Conservation (phyloP, 345 rosid genomes). For the Fremontodendron californicum region DNA sequence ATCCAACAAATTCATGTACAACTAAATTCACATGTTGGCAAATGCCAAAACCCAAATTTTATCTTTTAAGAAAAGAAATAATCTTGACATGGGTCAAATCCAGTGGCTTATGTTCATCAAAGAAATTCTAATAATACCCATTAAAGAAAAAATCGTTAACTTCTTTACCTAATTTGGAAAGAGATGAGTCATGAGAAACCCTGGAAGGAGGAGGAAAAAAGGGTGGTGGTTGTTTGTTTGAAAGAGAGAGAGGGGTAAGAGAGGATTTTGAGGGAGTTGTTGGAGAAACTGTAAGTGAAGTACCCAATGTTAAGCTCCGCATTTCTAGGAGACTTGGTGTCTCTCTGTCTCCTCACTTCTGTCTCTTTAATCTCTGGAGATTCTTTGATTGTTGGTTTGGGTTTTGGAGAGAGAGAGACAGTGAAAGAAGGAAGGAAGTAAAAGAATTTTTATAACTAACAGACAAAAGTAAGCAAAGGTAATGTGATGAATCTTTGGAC, state of each 20-base stretch:
- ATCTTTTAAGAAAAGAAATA: not conserved
- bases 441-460: not conserved
- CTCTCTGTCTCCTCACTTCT: not conserved
- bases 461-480: not conserved
- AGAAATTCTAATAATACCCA: not conserved
- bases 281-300: conserved; percentile 42
- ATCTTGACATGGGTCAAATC: not conserved
- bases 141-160: not conserved
- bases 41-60: not conserved
- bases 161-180: conserved; percentile 41
- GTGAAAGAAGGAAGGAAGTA: not conserved
- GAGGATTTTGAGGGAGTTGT: conserved; percentile 16
- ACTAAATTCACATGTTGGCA: not conserved
- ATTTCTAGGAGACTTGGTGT: conserved; percentile 32
- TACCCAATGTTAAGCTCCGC: conserved; percentile 69
- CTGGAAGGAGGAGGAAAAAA: conserved; percentile 26
- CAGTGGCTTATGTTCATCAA: not conserved
- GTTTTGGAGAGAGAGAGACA: not conserved
- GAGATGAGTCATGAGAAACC: conserved; percentile 28
- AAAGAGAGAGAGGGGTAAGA: conserved; percentile 30
- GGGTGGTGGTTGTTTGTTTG: conserved; percentile 19
- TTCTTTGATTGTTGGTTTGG: not conserved
- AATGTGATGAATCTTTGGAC: not conserved
- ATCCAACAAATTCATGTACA: not conserved
- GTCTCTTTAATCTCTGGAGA: not conserved